These are phyloP conservation scores for Coelastrella sp. DNA, from an alignment of 139 green algal species.

Conservation along the genomic window DNA sequence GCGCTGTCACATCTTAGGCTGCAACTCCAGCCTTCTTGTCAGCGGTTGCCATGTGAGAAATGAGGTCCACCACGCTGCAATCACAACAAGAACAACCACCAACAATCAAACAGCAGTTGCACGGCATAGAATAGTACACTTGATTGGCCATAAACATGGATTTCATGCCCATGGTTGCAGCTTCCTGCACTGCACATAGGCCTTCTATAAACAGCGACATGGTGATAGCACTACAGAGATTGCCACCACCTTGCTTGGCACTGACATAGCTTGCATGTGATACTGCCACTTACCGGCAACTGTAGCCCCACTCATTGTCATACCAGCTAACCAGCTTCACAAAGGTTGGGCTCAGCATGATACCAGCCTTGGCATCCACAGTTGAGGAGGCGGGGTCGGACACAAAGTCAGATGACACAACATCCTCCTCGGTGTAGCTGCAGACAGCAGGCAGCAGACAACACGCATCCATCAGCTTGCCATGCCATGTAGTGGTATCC, in stretches of 20 bases:
- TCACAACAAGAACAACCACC: conserved; percentile 22
- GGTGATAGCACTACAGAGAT: too few relatives aligned
- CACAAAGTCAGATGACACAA: conserved; percentile 95
- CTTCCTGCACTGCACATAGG: too few relatives aligned
- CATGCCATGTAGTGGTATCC: too few relatives aligned
- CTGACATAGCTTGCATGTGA: too few relatives aligned
- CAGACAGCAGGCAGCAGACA: not conserved
- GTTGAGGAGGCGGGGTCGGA: conserved; percentile 85
- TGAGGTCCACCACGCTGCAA: conserved; percentile 79
- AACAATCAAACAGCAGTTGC: not conserved
- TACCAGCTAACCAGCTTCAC: conserved; percentile 98
- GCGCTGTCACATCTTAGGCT: not conserved
- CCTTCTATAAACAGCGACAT: too few relatives aligned
- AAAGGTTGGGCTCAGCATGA: conserved; percentile 90
- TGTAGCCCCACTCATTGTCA: conserved; percentile 86
- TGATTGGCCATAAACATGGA: too few relatives aligned
- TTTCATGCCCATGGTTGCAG: too few relatives aligned
- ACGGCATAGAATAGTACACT: not conserved
- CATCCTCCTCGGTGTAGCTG: conserved; percentile 92
- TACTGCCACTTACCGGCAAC: conserved; percentile 1
- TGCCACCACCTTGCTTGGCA: too few relatives aligned
- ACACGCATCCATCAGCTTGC: too few relatives aligned
- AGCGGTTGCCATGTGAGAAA: conserved; percentile 65
- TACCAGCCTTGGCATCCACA: conserved; percentile 92
- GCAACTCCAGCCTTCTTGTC: conserved; percentile 52